Percentiles rank a stretch among this genome's conserved stretches.
phyloP scores from a whole-genome alignment of 2,329 filamentous ascomycete species.

The Xylaria hypoxylon region DNA sequence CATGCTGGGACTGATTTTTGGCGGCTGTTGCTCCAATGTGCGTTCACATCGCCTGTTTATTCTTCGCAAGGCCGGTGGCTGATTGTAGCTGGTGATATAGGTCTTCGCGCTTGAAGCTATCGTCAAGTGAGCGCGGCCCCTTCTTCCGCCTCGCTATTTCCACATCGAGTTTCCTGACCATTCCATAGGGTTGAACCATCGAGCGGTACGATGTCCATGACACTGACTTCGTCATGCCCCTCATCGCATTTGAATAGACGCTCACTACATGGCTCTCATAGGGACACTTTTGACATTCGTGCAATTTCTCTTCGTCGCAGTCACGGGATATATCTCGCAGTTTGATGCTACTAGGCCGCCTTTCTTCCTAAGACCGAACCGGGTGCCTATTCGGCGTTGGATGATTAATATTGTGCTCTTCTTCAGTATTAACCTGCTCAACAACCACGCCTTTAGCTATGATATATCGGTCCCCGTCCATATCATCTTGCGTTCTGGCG shows the following conservation, averaged over 20 bases:
- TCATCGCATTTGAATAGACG: slow-evolving; percentile 25
- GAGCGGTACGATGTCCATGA: slow-evolving; percentile 70
- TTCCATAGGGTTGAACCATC: slow-evolving; percentile 78
- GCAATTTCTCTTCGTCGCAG: slow-evolving; percentile 85
- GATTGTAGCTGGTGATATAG: slow-evolving; percentile 59
- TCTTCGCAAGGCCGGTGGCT: slow-evolving; percentile 21
- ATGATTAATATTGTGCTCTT: slow-evolving; percentile 89
- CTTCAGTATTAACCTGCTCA: slow-evolving; percentile 92
- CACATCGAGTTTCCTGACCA: slow-evolving; percentile 39
- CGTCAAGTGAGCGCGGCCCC: slow-evolving; percentile 76
- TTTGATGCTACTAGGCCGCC: slow-evolving; percentile 75
- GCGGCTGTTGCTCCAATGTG: slow-evolving; percentile 94
- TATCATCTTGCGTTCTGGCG: slow-evolving; percentile 94
- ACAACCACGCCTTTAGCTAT: slow-evolving; percentile 98
- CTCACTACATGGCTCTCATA: slow-evolving; percentile 52
- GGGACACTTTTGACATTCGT: slow-evolving; percentile 89
- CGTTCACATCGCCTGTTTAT: slow-evolving; percentile 34
- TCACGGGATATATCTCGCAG: slow-evolving; percentile 81
- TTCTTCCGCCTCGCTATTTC: slow-evolving; percentile 32
- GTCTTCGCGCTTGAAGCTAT: slow-evolving; percentile 97
- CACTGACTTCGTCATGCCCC: slow-evolving; percentile 24
- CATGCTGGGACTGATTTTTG: slow-evolving; percentile 90
- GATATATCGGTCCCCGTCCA: slow-evolving; percentile 96
- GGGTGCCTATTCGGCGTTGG: slow-evolving; percentile 88
- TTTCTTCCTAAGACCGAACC: slow-evolving; percentile 79